Base-by-base conservation (phyloP, 257 asterid species). In the Hygrophila difformis region DNA sequence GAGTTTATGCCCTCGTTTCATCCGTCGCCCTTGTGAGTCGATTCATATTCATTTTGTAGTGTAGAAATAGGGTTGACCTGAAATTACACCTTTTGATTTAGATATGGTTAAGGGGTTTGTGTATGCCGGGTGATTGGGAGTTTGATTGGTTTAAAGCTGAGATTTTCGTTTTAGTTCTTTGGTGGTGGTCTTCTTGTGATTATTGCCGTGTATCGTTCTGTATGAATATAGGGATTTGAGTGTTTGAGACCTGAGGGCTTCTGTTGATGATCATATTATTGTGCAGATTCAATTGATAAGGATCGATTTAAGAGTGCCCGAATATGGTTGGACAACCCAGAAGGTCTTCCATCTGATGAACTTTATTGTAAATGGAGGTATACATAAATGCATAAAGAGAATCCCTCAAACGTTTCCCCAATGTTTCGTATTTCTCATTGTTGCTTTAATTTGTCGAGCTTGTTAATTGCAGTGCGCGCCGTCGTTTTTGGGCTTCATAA, bases 321-420 rank as follows among this genome's bases (percentile, higher is more conserved):
- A 80, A 65, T 91, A 78, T 78, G 94, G 98, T 39, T 89, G 98
- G 98, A 89, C 98, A 22, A 82, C 93, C 0, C 96, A 85, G 70
- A 89, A 89, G 79, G 88, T 89, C 65, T 89, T 89, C 83, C 96
- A 89, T 72, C 80, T 89, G 55, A 89, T 89, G 98, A 89, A 89
- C 74, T 89, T 82, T 52, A 54, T 89, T 46, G 96, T 89, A 51
- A 89, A 82, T 73, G 99, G 99, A 82, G 94, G 96, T 91, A 76
- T 66, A 61, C 3, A 33, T 26, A 8, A 3, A 26, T 26, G 31
- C 7, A 26, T 26, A 5, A 13, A 20, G 20, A 50, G 38, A 56
- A 31, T 58, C 38, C 35, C 58, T 63, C 29, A 36, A 26, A 42
- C 44, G 1, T 21, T 14, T 10, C n/a, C n/a, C n/a, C n/a, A 44